Percentiles rank a stretch among this genome's conserved stretches.
These are phyloP conservation scores for Elsinoe fawcettii DNA, from an alignment of 2,329 filamentous ascomycete genomes.

Conservation along the genomic window DNA sequence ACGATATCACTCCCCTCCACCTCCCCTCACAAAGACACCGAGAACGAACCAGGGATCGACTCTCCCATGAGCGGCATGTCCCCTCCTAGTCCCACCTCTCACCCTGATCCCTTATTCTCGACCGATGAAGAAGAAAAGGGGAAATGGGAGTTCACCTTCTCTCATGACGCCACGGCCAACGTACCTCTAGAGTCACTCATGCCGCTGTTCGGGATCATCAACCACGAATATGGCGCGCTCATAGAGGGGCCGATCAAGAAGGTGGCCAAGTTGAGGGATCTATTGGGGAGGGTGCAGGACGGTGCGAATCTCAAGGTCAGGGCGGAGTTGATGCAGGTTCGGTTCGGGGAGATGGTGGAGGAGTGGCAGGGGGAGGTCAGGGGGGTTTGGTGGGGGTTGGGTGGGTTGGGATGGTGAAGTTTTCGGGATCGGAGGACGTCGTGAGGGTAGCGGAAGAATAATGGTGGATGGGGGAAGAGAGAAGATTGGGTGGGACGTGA, in stretches of 20 bases:
- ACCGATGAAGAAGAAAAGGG: neutral
- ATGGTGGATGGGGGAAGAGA: no score
- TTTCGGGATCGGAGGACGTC: no score
- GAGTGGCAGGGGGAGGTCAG: neutral
- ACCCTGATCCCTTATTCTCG: no score
- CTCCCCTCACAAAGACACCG: neutral
- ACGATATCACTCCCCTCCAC: neutral
- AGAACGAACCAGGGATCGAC: neutral
- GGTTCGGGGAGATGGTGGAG: neutral
- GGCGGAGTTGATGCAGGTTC: neutral
- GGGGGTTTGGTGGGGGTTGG: neutral
- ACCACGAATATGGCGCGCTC: neutral
- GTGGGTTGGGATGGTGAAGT: neutral
- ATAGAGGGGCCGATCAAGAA: constrained; percentile 6
- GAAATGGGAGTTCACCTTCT: neutral
- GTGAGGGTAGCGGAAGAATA: no score
- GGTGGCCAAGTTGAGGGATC: neutral
- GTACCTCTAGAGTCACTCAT: neutral
- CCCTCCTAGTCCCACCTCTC: neutral
- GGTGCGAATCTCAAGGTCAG: neutral
- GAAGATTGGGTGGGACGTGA: no score
- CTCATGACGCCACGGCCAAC: neutral
- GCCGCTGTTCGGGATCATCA: neutral
- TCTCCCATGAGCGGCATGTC: neutral
- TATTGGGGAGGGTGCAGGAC: neutral